Base-by-base conservation (phyloP, 148 eudicot species). In the Rhododendron ovatum region DNA sequence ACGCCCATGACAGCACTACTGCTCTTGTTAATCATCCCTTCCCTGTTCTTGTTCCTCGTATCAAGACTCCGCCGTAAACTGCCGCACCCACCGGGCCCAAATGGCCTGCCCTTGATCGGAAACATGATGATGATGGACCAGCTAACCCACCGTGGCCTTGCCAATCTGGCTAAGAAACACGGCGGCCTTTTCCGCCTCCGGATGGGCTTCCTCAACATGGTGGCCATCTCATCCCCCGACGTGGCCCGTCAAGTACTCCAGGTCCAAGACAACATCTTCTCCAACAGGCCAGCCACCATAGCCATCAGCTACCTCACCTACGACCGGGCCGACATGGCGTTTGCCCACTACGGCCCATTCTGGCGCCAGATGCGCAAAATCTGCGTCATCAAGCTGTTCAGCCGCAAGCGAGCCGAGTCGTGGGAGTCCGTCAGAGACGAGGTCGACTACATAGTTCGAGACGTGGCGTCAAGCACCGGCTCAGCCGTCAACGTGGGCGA, bases 301-400 rank as follows among this genome's bases (percentile, higher is more conserved):
- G 95, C 95, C 30, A 94, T 93, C 41, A 83, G 89, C 53, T 94
- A 94, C 90, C 88, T 94, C 8, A 94, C 93, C 9, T 94, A 94
- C 85, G 88, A 94, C 80, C 85, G 93, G 9, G 95, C 94, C 48
- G 98, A 94, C 90, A 93, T 94, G 98, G 98, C 93, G 3, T 94
- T 94, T 82, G 94, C 98, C 22, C 92, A 94, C 84, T 94, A 93
- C 85, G 98, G 98, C 79, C 98, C 95, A 5, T 94, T 94, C 78
- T 94, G 98, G 98, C 98, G 98, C 14, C 98, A 94, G 86, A 93
- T 94, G 98, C 92, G 98, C 9, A 94, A 94, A 81, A 91, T 94
- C 26, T 92, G 94, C 77, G 98, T 94, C 87, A 94, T 94, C 94
- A 94, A 94, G 82, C 86, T 94, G 7, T 94, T 94, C 81, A 92